Conservation (phyloP, 2,329 filamentous ascomycete genomes). For the Cladosporium sp. region DNA sequence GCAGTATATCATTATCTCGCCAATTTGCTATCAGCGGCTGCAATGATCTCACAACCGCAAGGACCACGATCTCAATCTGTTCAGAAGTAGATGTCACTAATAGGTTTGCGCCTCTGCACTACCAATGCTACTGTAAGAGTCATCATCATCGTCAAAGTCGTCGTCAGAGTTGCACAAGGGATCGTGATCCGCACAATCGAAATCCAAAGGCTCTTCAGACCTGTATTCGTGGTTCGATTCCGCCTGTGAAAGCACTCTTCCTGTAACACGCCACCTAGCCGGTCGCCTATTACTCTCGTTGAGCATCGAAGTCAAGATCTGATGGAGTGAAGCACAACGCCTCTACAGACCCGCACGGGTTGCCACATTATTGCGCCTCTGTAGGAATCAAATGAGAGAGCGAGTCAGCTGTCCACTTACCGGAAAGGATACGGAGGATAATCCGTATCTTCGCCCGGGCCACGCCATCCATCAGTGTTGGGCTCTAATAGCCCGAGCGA, state of each 20-base stretch:
- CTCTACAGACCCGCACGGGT: background rate
- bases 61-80: background rate
- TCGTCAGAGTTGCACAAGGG: background rate
- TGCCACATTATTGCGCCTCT: background rate
- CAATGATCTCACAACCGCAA: background rate
- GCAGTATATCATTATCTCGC: no score
- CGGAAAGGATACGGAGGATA: background rate
- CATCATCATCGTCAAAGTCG: background rate
- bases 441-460: background rate
- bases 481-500: background rate
- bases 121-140: background rate
- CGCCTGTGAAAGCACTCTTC: background rate
- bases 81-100: background rate
- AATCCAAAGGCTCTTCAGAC: background rate
- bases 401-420: background rate
- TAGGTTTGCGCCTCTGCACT: background rate
- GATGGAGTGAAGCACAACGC: background rate
- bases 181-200: background rate
- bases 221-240: background rate
- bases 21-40: background rate
- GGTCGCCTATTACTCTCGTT: background rate
- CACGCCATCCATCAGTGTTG: background rate
- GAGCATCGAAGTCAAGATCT: background rate
- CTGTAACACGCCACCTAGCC: background rate
- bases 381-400: background rate